Base-by-base conservation (phyloP, 139 green algal genomes). In the Micromonas pusilla region DNA sequence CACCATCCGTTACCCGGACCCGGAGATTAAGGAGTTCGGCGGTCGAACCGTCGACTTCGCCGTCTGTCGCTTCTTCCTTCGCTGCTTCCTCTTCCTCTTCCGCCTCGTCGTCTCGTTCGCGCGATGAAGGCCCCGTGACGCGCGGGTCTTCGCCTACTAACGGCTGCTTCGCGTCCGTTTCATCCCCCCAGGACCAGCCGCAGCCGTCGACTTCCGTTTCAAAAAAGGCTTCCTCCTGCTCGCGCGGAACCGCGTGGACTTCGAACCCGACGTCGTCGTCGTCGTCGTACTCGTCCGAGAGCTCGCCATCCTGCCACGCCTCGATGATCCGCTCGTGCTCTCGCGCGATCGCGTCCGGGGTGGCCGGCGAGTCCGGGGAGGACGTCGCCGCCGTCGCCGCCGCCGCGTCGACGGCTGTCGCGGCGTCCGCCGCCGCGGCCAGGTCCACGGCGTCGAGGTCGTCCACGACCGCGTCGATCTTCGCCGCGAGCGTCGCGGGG, bases 1-100 rank as follows among this genome's bases (percentile, higher is more conserved):
- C 84, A 99, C 95, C 71, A 91, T 99, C 70, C 92, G 95, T 83
- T 99, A 97, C 89, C 94, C 96, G 9, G 95, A 99, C 85, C 95
- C 95, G 23, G 86, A 96, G 52, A 91, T 97, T 84, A 94, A 93
- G n/a, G n/a, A n/a, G n/a, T n/a, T n/a, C n/a, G n/a, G n/a, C n/a
- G n/a, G n/a, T n/a, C n/a, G n/a, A n/a, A n/a, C n/a, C n/a, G n/a
- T n/a, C n/a, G n/a, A n/a, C n/a, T n/a, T n/a, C 45, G 45, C 45
- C 9, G 45, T 57, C 45, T 16, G 45, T 57, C 45, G 45, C 45
- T 57, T 57, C 45, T 9, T 57, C 45, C 45, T 57, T 16, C 45
- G 16, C 9, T 23, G 9, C 45, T 9, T 57, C 45, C 45, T 16
- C 45, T 57, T 57, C 9, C 45, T 16, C 45, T 16, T 16, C 45